Base-by-base conservation (phyloP, 179 eudicot species). In the Silene noctiflora region DNA sequence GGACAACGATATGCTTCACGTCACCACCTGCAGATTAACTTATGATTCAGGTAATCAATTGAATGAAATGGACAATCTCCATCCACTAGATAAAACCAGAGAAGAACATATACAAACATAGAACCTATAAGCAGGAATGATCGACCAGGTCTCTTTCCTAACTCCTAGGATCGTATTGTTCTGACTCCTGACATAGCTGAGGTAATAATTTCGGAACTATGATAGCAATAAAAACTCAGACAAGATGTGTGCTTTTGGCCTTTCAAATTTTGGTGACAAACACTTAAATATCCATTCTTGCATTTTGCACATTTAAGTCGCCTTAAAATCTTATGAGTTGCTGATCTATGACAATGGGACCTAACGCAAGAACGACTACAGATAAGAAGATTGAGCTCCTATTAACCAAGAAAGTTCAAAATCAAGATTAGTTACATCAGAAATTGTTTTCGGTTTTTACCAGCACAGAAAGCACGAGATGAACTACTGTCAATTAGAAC, bases 271-370 rank as follows among this genome's bases (percentile, higher is more conserved):
- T 94, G 68, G 98, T 91, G 79, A 81, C 93, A 82, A 91, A 91
- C 63, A 96, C 94, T 82, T 89, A 89, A 72, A 91, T 89, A 88
- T 93, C 94, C 94, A 89, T 93, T 68, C 98, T 94, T 93, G 92
- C 92, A 88, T 84, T 81, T 77, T n/a, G 42, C 77, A 83, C 33
- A 33, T 84, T 74, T 75, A 74, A 63, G 70, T 82, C 66, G 83
- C 85, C 83, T 83, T 76, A 76, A 80, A 76, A 80, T 79, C 85
- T 79, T 76, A 72, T 79, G 76, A 66, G 58, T 44, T 69, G 71
- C 76, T 72, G 51, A 55, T 27, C 63, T 67, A 71, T 76, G 51
- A 75, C 6, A 25, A 69, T 64, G 60, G 29, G 68, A 72, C 75
- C 17, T 22, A 77, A 25, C 63, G 78, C 35, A 71, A 70, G 4